These are phyloP conservation scores for Apiotrichum laibachii DNA, from an alignment of 1,284 basidiomycete genomes.

Conservation along the genomic window DNA sequence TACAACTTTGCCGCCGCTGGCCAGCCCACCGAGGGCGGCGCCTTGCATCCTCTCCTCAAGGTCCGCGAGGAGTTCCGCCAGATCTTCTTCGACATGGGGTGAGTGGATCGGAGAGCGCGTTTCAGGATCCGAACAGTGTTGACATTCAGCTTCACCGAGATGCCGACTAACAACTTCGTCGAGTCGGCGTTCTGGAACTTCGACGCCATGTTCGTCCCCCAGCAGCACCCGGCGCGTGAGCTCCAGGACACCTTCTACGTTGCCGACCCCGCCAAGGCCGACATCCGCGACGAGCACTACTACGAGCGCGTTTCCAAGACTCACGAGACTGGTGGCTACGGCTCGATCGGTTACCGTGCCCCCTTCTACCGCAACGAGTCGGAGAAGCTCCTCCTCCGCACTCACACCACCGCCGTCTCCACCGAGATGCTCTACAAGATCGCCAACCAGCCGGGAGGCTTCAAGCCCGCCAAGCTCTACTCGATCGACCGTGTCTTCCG, in stretches of 20 bases:
- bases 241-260: constrained; percentile 99
- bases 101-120: constrained; percentile 28
- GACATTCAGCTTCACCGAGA: constrained; percentile 83
- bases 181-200: constrained; percentile 99
- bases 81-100: constrained; percentile 99
- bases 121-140: not conserved
- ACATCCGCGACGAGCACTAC: constrained; percentile 77
- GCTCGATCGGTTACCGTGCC: constrained; percentile 96
- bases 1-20: constrained; percentile 99
- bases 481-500: constrained; percentile 98
- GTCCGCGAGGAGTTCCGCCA: constrained; percentile 96
- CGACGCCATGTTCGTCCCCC: constrained; percentile 96
- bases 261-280: constrained; percentile 80
- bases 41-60: constrained; percentile 93
- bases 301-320: constrained; percentile 83
- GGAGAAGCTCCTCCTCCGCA: constrained; percentile 85
- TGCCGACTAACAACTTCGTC: constrained; percentile 97
- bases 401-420: constrained; percentile 95
- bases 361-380: constrained; percentile 93
- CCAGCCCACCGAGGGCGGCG: constrained; percentile 79
- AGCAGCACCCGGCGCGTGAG: constrained; percentile 98
- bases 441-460: constrained; percentile 71
- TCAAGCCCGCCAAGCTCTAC: constrained; percentile 95
- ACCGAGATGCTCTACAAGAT: constrained; percentile 92
- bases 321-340: constrained; percentile 88